Conservation (phyloP, 208 protist genomes). For the Trypanosoma cruzi region DNA sequence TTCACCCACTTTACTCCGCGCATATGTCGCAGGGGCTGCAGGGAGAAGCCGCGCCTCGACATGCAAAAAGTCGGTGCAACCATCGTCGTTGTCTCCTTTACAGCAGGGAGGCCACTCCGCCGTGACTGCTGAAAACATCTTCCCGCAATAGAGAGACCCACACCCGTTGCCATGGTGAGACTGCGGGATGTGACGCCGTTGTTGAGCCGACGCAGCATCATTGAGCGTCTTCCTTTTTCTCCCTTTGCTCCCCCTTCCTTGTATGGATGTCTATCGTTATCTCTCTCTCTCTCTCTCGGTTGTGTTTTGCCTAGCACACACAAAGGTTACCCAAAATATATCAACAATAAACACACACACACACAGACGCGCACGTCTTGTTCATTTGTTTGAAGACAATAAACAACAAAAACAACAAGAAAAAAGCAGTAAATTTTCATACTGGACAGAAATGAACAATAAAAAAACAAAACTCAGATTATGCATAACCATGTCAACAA, state of each 20-base stretch:
- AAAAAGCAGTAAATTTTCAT: not conserved
- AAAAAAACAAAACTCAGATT: not conserved
- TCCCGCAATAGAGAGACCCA: conserved; percentile 15
- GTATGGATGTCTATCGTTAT: not conserved
- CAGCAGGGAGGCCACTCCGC: not conserved
- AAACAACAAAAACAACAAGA: conserved; percentile 1
- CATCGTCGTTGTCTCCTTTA: not conserved
- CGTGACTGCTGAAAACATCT: conserved; percentile 11
- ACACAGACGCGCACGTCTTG: not conserved
- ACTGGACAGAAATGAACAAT: not conserved
- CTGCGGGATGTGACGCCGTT: conserved; percentile 7
- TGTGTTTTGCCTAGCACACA: not conserved
- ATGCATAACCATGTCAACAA: not conserved
- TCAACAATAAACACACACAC: not conserved
- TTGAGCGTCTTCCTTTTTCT: not conserved
- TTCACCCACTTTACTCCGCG: conserved; percentile 31
- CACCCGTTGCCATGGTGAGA: conserved; percentile 13
- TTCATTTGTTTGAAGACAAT: conserved; percentile 1
- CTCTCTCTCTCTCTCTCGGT: not conserved
- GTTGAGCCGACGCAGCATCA: conserved; percentile 31
- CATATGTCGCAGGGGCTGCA: conserved; percentile 21
- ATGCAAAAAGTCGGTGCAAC: conserved; percentile 9
- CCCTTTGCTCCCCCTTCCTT: not conserved
- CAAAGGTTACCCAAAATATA: not conserved
- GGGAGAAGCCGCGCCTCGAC: conserved; percentile 16